Evolutionary conservation across 352 stramenopile species (phyloP).

Genomic region (Phytophthora quininea): DNA sequence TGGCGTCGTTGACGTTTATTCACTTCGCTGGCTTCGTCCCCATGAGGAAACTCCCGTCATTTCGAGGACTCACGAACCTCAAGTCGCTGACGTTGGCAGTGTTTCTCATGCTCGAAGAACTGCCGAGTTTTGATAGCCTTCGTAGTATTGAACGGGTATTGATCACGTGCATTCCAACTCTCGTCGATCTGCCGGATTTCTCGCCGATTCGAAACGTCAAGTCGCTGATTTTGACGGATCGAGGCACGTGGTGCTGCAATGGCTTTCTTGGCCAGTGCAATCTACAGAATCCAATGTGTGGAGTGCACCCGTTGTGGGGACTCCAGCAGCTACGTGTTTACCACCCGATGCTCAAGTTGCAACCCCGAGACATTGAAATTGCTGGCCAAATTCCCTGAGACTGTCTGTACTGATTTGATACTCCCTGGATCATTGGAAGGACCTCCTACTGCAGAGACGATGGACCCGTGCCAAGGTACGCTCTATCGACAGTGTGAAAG

Average conservation of each 20-base stretch:
- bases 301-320: conserved; percentile 24
- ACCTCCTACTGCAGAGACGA: conserved; percentile 15
- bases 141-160: conserved; percentile 29
- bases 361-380: conserved; percentile 23
- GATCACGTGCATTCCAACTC: conserved; percentile 12
- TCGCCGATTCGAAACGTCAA: conserved; percentile 21
- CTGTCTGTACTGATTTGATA: conserved; percentile 28
- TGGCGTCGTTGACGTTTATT: conserved; percentile 43
- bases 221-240: conserved; percentile 21
- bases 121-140: conserved; percentile 26
- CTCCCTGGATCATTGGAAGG: conserved; percentile 17
- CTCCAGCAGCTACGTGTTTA: conserved; percentile 25
- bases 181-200: conserved; percentile 31
- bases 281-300: conserved; percentile 24
- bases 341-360: conserved; percentile 3
- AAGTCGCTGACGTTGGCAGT: conserved; percentile 34
- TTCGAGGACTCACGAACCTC: conserved; percentile 40
- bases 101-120: conserved; percentile 16
- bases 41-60: conserved; percentile 31
- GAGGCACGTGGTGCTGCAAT: conserved; percentile 38
- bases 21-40: conserved; percentile 33
- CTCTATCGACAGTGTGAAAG: conserved; percentile 43
- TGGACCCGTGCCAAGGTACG: conserved; percentile 44
- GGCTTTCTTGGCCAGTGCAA: conserved; percentile 34
- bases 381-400: conserved; percentile 23